Evolutionary conservation across 2,329 filamentous ascomycete genomes (phyloP).

Genomic region (Teratosphaeria gauchensis): DNA sequence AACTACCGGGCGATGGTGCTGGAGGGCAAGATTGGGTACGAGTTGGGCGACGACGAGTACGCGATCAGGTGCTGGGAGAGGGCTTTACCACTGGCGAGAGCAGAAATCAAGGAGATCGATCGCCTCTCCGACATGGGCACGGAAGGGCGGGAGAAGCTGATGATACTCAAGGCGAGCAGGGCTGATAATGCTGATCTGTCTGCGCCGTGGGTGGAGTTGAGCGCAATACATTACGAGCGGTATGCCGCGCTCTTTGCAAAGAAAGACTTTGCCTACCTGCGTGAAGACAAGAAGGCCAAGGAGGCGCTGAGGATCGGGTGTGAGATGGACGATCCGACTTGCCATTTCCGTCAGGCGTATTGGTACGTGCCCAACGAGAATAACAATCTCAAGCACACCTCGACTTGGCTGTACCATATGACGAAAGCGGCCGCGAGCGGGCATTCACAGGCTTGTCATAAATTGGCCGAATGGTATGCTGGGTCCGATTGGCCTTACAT

Average conservation of each 20-base stretch:
- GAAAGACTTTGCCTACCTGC: constrained; percentile 2
- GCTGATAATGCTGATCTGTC: constrained; percentile 11
- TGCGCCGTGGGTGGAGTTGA: constrained; percentile 25
- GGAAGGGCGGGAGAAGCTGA: not conserved
- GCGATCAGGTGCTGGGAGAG: constrained; percentile 19
- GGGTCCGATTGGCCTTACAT: constrained; percentile 23
- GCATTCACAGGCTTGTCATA: constrained; percentile 28
- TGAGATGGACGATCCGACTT: constrained; percentile 34
- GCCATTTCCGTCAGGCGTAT: constrained; percentile 29
- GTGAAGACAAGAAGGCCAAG: constrained; percentile 17
- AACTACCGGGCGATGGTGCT: constrained; percentile 20
- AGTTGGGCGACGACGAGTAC: constrained; percentile 14
- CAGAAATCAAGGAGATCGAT: constrained; percentile 1
- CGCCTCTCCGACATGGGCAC: not conserved
- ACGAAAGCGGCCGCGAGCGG: constrained; percentile 36
- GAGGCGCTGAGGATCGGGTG: constrained; percentile 28
- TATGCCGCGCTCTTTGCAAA: constrained; percentile 2
- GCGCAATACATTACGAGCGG: constrained; percentile 13
- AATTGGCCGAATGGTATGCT: constrained; percentile 32
- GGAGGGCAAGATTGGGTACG: constrained; percentile 19
- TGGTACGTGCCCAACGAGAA: constrained; percentile 11
- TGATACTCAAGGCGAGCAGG: not conserved
- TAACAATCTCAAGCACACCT: constrained; percentile 16
- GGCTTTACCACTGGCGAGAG: constrained; percentile 15
- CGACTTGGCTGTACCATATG: constrained; percentile 34